Base-by-base conservation (phyloP, 2,329 filamentous ascomycete genomes). In the Scorias spongiosa region DNA sequence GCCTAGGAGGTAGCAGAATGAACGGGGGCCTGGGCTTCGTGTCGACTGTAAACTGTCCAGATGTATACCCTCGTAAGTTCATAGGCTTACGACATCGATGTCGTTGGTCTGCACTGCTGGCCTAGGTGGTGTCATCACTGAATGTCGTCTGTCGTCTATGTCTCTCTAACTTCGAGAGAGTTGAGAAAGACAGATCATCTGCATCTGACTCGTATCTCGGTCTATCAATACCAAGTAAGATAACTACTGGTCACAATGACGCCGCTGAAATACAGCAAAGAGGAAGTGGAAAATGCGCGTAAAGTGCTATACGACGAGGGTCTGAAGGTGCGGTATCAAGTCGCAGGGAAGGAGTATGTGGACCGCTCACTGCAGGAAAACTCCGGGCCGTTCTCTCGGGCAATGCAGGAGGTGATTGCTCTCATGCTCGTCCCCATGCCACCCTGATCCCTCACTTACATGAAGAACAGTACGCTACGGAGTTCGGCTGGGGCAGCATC, bases 401-500 rank as follows among this genome's bases (percentile, higher is more conserved):
- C 77, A 0, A 73, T 74, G 51, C 77, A 81, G 58, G 72, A 80
- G 50, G 66, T 78, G 41, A 18, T 48, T 44, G n/a, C 11, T 29
- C 11, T 18, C 7, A 17, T 42, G 18, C 43, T 36, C 34, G 11
- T n/a, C 26, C 37, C 38, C 5, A 20, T 20, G 10, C 17, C 15
- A 29, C 34, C 18, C 29, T 26, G 9, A 28, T 43, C 17, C 26
- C 39, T 11, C 7, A 29, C 18, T 29, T 32, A 37, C 11, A 39
- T 8, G 18, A 14, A 1, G 12, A n/a, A 11, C 43, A 60, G 58
- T 60, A 57, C 32, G 70, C 78, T 1, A 80, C 76, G 1, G 76
- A 80, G 60, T 74, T 68, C 56, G 75, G 72, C 62, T 81, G 77
- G 78, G 77, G 76, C 11, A 69, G 69, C 46, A 70, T 72, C 20